Percentiles rank a stretch among this genome's conserved stretches.
Conservation (phyloP, 2,329 filamentous ascomycete genomes). For the Cercospora janseana region DNA sequence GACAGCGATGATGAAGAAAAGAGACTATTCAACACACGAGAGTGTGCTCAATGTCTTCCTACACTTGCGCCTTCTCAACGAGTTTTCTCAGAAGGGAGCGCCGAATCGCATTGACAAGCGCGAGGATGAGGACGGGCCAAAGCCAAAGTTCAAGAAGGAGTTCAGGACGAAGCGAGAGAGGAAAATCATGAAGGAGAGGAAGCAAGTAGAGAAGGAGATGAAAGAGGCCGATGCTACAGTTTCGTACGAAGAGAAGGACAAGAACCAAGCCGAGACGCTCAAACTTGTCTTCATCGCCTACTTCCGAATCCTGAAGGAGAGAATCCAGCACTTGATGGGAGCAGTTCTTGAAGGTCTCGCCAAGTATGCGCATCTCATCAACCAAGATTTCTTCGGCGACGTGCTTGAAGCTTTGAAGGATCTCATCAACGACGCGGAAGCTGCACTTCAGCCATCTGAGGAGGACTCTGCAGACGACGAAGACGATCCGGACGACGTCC, state of each 20-base stretch:
- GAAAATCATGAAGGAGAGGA: slow-evolving; percentile 81
- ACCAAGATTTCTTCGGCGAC: slow-evolving; percentile 98
- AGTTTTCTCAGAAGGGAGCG: slow-evolving; percentile 82
- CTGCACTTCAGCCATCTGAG: slow-evolving; percentile 47
- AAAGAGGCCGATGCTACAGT: slow-evolving; percentile 86
- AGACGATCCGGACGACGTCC: slow-evolving; percentile 46
- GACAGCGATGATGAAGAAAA: slow-evolving; percentile 91
- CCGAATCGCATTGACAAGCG: slow-evolving; percentile 69
- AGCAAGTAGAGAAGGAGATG: slow-evolving; percentile 88
- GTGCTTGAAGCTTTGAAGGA: slow-evolving; percentile 92
- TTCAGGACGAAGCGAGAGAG: slow-evolving; percentile 86
- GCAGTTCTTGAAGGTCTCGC: slow-evolving; percentile 91
- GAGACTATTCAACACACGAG: slow-evolving; percentile 79
- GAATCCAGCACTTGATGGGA: slow-evolving; percentile 85
- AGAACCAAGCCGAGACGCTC: slow-evolving; percentile 90
- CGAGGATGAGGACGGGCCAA: slow-evolving; percentile 47
- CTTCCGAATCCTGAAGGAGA: slow-evolving; percentile 86
- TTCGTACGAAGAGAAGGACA: slow-evolving; percentile 85
- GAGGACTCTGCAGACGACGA: slow-evolving; percentile 45
- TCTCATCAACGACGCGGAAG: slow-evolving; percentile 70
- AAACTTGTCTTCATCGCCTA: slow-evolving; percentile 95
- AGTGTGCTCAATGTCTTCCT: slow-evolving; percentile 87
- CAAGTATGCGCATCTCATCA: slow-evolving; percentile 93
- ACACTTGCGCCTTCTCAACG: slow-evolving; percentile 79
- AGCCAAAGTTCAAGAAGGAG: slow-evolving; percentile 73